These are phyloP conservation scores for Trypanosomatidae sp. DNA, from an alignment of 208 protist genomes.

Conservation along the genomic window DNA sequence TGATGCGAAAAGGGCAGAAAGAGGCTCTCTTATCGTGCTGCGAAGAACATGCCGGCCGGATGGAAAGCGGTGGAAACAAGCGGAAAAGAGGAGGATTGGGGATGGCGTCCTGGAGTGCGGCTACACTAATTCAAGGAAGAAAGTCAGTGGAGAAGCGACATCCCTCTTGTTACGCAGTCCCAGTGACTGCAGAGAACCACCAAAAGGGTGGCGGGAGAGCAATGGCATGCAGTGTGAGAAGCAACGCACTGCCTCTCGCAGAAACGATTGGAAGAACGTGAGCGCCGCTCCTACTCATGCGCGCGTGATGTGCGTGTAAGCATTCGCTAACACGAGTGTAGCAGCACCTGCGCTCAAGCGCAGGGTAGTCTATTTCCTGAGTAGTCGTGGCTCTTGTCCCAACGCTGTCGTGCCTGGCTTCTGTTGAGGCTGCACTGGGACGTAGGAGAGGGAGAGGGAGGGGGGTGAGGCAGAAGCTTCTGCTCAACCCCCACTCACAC, in stretches of 20 bases:
- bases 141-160: neutral
- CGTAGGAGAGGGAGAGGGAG: neutral
- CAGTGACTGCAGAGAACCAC: neutral
- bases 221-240: neutral
- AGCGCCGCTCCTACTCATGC: neutral
- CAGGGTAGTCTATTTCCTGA: neutral
- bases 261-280: neutral
- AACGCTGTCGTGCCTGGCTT: neutral
- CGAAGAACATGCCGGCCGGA: neutral
- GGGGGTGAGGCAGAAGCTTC: neutral
- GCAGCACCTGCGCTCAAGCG: neutral
- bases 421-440: neutral
- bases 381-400: neutral
- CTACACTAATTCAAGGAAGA: neutral
- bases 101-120: neutral
- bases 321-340: neutral
- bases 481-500: neutral
- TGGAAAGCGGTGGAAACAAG: conserved; percentile 4
- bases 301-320: neutral
- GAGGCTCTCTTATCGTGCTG: conserved; percentile 4
- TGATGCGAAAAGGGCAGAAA: conserved; percentile 2
- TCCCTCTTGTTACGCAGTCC: neutral
- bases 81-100: neutral
- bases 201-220: neutral
- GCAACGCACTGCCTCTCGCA: neutral